Evolutionary conservation across 768 basidiomycete genomes (phyloP).

Genomic region (Naganishia onofrii): DNA sequence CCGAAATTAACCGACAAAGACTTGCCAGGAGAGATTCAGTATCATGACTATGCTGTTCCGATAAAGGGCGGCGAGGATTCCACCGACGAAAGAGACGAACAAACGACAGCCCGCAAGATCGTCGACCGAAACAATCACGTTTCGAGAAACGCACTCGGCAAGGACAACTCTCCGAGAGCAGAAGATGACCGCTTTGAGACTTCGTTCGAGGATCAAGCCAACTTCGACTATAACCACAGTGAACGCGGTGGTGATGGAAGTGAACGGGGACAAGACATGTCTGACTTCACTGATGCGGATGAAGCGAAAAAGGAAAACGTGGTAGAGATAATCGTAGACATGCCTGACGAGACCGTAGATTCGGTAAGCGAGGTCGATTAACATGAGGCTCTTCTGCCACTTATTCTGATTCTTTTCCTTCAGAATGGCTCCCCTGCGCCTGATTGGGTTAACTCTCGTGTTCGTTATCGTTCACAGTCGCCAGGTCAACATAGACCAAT

Average conservation of each 20-base stretch:
- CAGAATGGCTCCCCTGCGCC: conserved; percentile 10
- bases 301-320: conserved; percentile 10
- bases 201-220: conserved; percentile 10
- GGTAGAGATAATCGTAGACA: conserved; percentile 16
- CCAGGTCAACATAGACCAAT: conserved; percentile 5
- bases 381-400: background rate
- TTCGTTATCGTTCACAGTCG: conserved; percentile 14
- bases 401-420: background rate
- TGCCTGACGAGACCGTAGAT: conserved; percentile 16
- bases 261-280: conserved; percentile 18
- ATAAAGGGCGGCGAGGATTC: conserved; percentile 21
- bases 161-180: background rate
- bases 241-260: conserved; percentile 10
- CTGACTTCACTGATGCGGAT: conserved; percentile 15
- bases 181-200: conserved; percentile 11
- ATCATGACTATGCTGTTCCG: conserved; percentile 10
- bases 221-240: conserved; percentile 13
- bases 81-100: background rate
- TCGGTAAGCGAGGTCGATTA: background rate
- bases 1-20: conserved; percentile 10
- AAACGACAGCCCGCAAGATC: conserved; percentile 8
- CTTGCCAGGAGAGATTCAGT: background rate
- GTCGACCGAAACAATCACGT: background rate
- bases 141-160: background rate
- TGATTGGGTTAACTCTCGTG: conserved; percentile 6